These are phyloP conservation scores for Bauhinia variegata DNA, from an alignment of 306 rosid species.

Conservation along the genomic window DNA sequence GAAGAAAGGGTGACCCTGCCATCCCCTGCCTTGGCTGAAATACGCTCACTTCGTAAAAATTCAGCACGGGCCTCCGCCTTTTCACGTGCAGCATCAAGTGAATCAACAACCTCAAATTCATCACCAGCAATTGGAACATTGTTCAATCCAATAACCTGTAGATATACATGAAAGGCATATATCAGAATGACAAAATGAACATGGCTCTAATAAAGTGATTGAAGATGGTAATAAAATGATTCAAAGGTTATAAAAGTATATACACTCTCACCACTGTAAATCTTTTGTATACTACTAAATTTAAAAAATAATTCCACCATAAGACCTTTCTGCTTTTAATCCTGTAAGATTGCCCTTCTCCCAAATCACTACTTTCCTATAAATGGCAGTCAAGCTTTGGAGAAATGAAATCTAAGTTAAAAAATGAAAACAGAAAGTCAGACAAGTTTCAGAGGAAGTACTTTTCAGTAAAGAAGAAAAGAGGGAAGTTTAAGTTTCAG, in stretches of 20 bases:
- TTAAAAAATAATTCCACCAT: slow-evolving; percentile 10
- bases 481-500: neutral
- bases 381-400: neutral
- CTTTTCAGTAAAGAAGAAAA: neutral
- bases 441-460: neutral
- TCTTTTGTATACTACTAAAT: neutral
- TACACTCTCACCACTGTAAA: slow-evolving; percentile 7
- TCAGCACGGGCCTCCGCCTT: slow-evolving; percentile 80
- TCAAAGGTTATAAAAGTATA: neutral
- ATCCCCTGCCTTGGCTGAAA: slow-evolving; percentile 98
- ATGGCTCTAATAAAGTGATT: neutral
- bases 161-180: slow-evolving; percentile 24
- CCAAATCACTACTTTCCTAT: slow-evolving; percentile 1
- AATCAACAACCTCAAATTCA: slow-evolving; percentile 80
- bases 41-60: slow-evolving; percentile 74
- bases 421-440: neutral
- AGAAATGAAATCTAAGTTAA: slow-evolving; percentile 7
- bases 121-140: slow-evolving; percentile 93
- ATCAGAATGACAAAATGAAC: slow-evolving; percentile 8
- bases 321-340: neutral
- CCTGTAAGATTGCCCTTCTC: slow-evolving; percentile 5
- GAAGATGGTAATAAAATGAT: slow-evolving; percentile 15
- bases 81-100: slow-evolving; percentile 91
- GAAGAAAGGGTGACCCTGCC: slow-evolving; percentile 97
- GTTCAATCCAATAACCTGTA: slow-evolving; percentile 88